Percentiles rank a stretch among this genome's conserved stretches.
Evolutionary conservation across 2,329 filamentous ascomycete species (phyloP).

Genomic region (Gnomoniopsis sp.): DNA sequence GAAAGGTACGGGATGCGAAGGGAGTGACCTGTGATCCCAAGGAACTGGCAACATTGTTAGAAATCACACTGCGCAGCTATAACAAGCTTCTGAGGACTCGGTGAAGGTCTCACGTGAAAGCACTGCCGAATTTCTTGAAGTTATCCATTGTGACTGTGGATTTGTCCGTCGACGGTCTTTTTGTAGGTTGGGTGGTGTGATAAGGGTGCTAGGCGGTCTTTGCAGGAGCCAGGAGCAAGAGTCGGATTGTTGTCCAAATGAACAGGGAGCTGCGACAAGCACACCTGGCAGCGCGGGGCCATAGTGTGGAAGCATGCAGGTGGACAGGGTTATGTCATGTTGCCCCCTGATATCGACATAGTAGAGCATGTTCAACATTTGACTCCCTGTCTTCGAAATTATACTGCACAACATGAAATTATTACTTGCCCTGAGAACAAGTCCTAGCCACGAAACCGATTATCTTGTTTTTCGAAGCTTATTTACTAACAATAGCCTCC

Average conservation of each 20-base stretch:
- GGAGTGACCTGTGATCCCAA: slow-evolving; percentile 82
- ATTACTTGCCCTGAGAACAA: no score
- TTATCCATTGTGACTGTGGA: slow-evolving; percentile 43
- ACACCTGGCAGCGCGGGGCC: not conserved
- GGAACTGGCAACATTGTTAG: slow-evolving; percentile 35
- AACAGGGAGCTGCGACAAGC: not conserved
- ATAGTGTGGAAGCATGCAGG: no score
- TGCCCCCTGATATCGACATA: no score
- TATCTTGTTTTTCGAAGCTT: no score
- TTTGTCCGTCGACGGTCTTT: not conserved
- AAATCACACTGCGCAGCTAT: slow-evolving; percentile 3
- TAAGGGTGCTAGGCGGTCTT: not conserved
- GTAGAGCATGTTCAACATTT: no score
- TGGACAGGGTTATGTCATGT: no score
- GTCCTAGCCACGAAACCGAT: no score
- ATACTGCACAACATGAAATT: no score
- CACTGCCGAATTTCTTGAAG: slow-evolving; percentile 57
- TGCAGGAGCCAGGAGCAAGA: not conserved
- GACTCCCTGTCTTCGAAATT: no score
- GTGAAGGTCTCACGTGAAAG: slow-evolving; percentile 44
- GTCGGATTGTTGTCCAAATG: not conserved
- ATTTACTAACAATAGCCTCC: no score
- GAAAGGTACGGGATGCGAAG: slow-evolving; percentile 89
- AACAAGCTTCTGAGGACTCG: not conserved
- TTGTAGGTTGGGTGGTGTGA: not conserved